Evolutionary conservation across 495 filamentous ascomycete genomes (phyloP).

Genomic region (Penicillium daleae): DNA sequence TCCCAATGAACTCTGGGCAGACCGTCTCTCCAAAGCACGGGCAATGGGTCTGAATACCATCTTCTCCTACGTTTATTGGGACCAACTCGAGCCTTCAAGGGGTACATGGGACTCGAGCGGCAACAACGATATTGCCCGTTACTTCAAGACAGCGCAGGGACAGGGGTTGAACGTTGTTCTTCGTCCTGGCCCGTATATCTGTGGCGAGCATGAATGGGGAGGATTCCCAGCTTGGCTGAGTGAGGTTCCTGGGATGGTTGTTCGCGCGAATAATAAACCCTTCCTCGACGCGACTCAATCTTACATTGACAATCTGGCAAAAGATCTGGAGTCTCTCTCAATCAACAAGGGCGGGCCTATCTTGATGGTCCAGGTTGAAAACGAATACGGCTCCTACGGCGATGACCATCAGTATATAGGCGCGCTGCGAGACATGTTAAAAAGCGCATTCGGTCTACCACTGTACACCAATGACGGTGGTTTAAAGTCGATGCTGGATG

Average conservation of each 20-base stretch:
- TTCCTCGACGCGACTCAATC: slow-evolving; percentile 41
- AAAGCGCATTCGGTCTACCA: slow-evolving; percentile 38
- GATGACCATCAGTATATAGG: slow-evolving; percentile 43
- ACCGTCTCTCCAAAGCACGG: slow-evolving; percentile 43
- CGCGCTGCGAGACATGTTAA: slow-evolving; percentile 41
- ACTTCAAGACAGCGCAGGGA: slow-evolving; percentile 47
- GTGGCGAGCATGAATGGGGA: slow-evolving; percentile 54
- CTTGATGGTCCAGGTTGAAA: slow-evolving; percentile 54
- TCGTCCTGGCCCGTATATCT: slow-evolving; percentile 51
- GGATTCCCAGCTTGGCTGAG: slow-evolving; percentile 51
- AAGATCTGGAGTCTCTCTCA: slow-evolving; percentile 36
- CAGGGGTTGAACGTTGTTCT: slow-evolving; percentile 46
- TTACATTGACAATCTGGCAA: slow-evolving; percentile 42
- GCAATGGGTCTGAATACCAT: slow-evolving; percentile 54
- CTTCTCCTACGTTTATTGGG: slow-evolving; percentile 54
- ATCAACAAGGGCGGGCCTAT: slow-evolving; percentile 47
- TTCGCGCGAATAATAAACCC: slow-evolving; percentile 39
- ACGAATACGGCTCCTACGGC: slow-evolving; percentile 54
- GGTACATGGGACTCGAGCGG: slow-evolving; percentile 35
- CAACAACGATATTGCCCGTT: slow-evolving; percentile 45
- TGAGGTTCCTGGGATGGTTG: slow-evolving; percentile 40
- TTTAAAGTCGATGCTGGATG: slow-evolving; percentile 39
- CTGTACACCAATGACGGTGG: slow-evolving; percentile 55
- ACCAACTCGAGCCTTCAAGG: slow-evolving; percentile 42
- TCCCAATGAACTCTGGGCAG: slow-evolving; percentile 45